Conservation (phyloP, 805 yeast genomes). For the Tetrapisispora pingtungensis region DNA sequence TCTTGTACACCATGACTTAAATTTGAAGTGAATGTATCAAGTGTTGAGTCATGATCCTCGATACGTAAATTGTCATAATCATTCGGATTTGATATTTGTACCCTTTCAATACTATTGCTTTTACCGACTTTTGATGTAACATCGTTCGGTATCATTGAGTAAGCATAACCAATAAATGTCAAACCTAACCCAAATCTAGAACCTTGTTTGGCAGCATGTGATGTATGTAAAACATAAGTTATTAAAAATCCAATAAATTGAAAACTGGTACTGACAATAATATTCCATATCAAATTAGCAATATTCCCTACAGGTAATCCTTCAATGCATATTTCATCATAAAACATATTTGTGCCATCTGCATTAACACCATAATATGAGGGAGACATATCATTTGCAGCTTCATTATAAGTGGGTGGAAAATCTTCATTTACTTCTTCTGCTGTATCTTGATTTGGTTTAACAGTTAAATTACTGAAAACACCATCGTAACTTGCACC, state of each 20-base stretch:
- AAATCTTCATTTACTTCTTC: constrained; percentile 37
- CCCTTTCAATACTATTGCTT: constrained; percentile 28
- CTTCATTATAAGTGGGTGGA: constrained; percentile 89
- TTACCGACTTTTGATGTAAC: constrained; percentile 26
- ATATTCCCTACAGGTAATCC: constrained; percentile 92
- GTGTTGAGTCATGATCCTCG: constrained; percentile 14
- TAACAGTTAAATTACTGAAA: constrained; percentile 82
- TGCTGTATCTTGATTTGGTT: constrained; percentile 45
- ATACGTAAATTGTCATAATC: constrained; percentile 36
- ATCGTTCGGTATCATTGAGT: constrained; percentile 41
- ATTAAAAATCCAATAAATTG: constrained; percentile 88
- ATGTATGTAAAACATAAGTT: constrained; percentile 84
- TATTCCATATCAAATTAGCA: constrained; percentile 85
- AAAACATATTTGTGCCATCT: constrained; percentile 30
- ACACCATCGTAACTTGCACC: constrained; percentile 63
- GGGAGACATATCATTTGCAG: constrained; percentile 87
- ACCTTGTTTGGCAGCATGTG: constrained; percentile 96
- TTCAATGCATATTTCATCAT: constrained; percentile 86
- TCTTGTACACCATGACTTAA: constrained; percentile 27
- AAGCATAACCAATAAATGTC: constrained; percentile 67
- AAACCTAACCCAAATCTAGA: constrained; percentile 85
- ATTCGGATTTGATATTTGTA: constrained; percentile 51
- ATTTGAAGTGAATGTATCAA: constrained; percentile 24
- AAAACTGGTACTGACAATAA: constrained; percentile 79
- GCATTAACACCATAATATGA: constrained; percentile 45